Evolutionary conservation across 441 rosid genomes (phyloP), one percentile per base, ranked within the genome.

Genomic region (Codiaeum variegatum): DNA sequence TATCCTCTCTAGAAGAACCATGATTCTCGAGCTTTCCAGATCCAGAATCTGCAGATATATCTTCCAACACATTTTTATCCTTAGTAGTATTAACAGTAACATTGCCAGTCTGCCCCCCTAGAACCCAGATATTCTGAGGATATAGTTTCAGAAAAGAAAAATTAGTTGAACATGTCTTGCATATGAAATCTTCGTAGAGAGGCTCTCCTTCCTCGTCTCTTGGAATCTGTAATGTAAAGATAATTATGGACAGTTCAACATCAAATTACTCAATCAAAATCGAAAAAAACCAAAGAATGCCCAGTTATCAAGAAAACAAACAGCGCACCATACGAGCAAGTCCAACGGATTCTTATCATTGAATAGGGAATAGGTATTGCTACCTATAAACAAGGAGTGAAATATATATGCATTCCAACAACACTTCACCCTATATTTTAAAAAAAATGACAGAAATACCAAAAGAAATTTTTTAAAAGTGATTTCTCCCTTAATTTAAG

Each of bases 171-270:
- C 99, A 95, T 59, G 74, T 79, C 80, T 82, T 82, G 85, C 99
- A 92, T 78, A 92, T 84, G 77, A 95, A 90, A 76, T 95, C 99
- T 65, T 91, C 97, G 63, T 90, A 92, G 10, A 85, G 65, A 38
- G 95, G 95, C 69, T 88, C 98, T 61, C 94, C 98, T 77, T 95
- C 98, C 62, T 85, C 94, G 56, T 91, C 96, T 76, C 84, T 87
- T 28, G 95, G 96, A 76, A 92, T 92, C 97, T 95, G 89, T 62
- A 12, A 67, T 28, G 46, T 60, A 66, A 34, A 47, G 61, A 67
- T 1, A 32, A 40, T 8, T 1, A 24, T 8, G 1, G 15, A 8
- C 5, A 44, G 42, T 40, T 51, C 58, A 64, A 47, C 24, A 73
- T 75, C 68, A 26, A 32, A 58, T 15, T 8, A 61, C 10, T 15